These are phyloP conservation scores for Lachnum nothofagi DNA, from an alignment of 2,329 filamentous ascomycete species.

Conservation along the genomic window DNA sequence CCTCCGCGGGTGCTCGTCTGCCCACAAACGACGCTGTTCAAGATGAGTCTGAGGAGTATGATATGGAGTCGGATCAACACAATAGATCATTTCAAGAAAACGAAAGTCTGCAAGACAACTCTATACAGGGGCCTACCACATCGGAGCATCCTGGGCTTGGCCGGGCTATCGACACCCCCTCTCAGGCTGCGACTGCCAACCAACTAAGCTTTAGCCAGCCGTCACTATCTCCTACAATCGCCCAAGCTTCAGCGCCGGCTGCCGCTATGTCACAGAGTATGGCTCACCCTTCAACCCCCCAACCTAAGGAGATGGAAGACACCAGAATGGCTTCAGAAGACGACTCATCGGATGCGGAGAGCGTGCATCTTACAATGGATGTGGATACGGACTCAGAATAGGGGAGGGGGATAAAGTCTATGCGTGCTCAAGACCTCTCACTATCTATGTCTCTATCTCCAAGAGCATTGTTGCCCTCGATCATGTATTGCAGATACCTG, in stretches of 20 bases:
- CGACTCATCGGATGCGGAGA: constrained; percentile 40
- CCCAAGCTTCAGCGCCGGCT: background rate
- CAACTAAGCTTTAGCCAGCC: background rate
- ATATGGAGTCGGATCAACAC: constrained; percentile 15
- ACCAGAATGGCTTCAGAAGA: constrained; percentile 30
- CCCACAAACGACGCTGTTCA: constrained; percentile 10
- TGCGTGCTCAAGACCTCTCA: too few relatives aligned
- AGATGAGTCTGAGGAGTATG: constrained; percentile 19
- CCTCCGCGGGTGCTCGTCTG: constrained; percentile 15
- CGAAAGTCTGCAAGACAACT: background rate
- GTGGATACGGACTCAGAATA: constrained; percentile 27
- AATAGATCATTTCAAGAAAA: constrained; percentile 8
- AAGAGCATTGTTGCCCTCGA: too few relatives aligned
- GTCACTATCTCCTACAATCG: background rate
- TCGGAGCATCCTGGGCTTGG: constrained; percentile 1
- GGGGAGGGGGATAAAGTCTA: background rate
- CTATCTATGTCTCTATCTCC: too few relatives aligned
- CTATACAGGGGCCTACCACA: constrained; percentile 4
- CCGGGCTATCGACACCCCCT: background rate
- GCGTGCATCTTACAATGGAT: constrained; percentile 39
- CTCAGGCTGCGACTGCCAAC: background rate
- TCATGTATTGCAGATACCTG: too few relatives aligned
- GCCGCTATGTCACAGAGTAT: background rate
- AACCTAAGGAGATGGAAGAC: constrained; percentile 3
- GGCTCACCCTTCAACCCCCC: background rate